These are phyloP conservation scores for Rusavskia elegans DNA, from an alignment of 495 filamentous ascomycete species.

Conservation along the genomic window DNA sequence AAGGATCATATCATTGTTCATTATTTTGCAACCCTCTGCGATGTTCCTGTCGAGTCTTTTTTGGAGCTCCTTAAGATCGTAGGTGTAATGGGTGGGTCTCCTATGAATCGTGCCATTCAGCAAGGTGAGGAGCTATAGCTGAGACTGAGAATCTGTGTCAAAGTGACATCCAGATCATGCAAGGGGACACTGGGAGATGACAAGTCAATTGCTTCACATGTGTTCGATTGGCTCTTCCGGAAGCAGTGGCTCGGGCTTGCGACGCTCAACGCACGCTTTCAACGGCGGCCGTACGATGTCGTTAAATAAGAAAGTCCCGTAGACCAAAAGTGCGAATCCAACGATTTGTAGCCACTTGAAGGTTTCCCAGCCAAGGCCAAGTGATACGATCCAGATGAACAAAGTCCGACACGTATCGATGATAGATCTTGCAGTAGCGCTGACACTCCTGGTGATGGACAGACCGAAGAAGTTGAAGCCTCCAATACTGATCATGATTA, in stretches of 20 bases:
- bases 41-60: too few species aligned
- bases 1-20: too few species aligned
- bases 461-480: constrained; percentile 99
- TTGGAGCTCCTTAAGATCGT: too few species aligned
- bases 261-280: constrained; percentile 34
- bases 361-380: constrained; percentile 86
- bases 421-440: constrained; percentile 80
- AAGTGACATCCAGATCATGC: not conserved
- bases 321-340: constrained; percentile 80
- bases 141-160: not conserved
- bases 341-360: constrained; percentile 96
- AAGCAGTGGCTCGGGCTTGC: constrained; percentile 44
- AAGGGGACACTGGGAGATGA: too few species aligned
- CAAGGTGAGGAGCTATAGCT: not conserved
- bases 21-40: too few species aligned
- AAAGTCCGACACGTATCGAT: constrained; percentile 96
- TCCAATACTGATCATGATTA: constrained; percentile 95
- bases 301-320: constrained; percentile 95
- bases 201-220: constrained; percentile 17
- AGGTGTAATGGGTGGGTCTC: too few species aligned
- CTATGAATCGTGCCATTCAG: too few species aligned
- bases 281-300: constrained; percentile 74
- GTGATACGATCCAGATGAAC: constrained; percentile 94
- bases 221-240: constrained; percentile 81
- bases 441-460: constrained; percentile 73